Evolutionary conservation across 2,329 filamentous ascomycete species (phyloP).

Genomic region (Colletotrichum somersetense): DNA sequence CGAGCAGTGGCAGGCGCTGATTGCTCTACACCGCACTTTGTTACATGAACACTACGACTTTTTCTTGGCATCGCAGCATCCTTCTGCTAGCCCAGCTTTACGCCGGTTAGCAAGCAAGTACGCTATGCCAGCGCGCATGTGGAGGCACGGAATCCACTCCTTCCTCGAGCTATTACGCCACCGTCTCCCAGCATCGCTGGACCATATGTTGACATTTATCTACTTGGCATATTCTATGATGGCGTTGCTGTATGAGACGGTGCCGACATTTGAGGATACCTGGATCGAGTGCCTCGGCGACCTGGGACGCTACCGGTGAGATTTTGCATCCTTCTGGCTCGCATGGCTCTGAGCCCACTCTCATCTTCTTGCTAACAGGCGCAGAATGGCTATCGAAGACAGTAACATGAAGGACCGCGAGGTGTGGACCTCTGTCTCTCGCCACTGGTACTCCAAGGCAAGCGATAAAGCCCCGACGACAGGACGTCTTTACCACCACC

Average conservation of each 20-base stretch:
- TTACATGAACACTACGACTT: constrained; percentile 89
- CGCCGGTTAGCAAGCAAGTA: constrained; percentile 82
- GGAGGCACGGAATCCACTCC: constrained; percentile 90
- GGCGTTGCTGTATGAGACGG: constrained; percentile 86
- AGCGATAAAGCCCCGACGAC: constrained; percentile 81
- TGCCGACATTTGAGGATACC: constrained; percentile 84
- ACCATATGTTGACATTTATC: constrained; percentile 93
- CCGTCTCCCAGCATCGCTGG: constrained; percentile 79
- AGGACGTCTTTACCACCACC: constrained; percentile 87
- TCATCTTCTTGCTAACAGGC: not conserved
- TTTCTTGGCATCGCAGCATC: constrained; percentile 89
- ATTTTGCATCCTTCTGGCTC: too few species aligned
- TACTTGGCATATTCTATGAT: constrained; percentile 93
- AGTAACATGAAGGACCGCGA: constrained; percentile 81
- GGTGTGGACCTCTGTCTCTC: constrained; percentile 83
- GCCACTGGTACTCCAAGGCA: constrained; percentile 87
- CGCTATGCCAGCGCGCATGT: constrained; percentile 93
- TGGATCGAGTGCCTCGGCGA: constrained; percentile 97
- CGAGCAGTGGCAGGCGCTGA: constrained; percentile 87
- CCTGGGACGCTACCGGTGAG: constrained; percentile 75
- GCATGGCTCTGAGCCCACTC: too few species aligned
- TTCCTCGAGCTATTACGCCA: constrained; percentile 84
- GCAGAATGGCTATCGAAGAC: constrained; percentile 73
- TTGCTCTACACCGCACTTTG: constrained; percentile 83
- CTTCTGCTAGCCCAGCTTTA: constrained; percentile 77